phyloP scores from a whole-genome alignment of 83 land plant genomes.

The Picea mariana region DNA sequence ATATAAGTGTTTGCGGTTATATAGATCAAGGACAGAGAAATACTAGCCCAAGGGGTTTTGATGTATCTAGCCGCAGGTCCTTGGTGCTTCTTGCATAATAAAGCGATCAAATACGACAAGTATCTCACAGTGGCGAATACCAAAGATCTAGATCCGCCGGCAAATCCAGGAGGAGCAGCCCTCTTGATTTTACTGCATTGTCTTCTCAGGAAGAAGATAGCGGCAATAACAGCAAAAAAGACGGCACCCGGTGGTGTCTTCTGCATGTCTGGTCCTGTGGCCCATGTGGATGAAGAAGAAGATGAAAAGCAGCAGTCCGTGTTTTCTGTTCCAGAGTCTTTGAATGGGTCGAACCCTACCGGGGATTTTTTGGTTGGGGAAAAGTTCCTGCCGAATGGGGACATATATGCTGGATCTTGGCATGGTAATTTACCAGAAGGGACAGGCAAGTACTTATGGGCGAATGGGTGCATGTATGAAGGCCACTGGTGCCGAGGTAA shows the following conservation, averaged over 20 bases:
- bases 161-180: slow-evolving; percentile 7
- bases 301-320: not conserved
- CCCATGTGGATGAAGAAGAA: slow-evolving; percentile 30
- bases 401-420: slow-evolving; percentile 40
- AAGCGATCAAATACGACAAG: not conserved
- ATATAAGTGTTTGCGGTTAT: not conserved
- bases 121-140: slow-evolving; percentile 14
- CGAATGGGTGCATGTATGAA: slow-evolving; percentile 59
- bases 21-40: not conserved
- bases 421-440: slow-evolving; percentile 45
- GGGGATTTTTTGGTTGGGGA: slow-evolving; percentile 11
- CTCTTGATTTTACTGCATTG: not conserved
- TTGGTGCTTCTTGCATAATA: not conserved
- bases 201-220: not conserved
- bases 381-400: slow-evolving; percentile 59
- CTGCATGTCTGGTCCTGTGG: slow-evolving; percentile 34
- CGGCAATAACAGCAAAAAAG: slow-evolving; percentile 14
- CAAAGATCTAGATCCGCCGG: not conserved
- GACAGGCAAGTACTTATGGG: slow-evolving; percentile 55
- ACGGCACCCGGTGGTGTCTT: slow-evolving; percentile 19
- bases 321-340: slow-evolving; percentile 11
- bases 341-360: slow-evolving; percentile 15
- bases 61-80: slow-evolving; percentile 6
- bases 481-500: slow-evolving; percentile 56
- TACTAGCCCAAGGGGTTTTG: not conserved